Conservation (phyloP, 192 early-diverging fungal species). For the Spizellomyces sp. region DNA sequence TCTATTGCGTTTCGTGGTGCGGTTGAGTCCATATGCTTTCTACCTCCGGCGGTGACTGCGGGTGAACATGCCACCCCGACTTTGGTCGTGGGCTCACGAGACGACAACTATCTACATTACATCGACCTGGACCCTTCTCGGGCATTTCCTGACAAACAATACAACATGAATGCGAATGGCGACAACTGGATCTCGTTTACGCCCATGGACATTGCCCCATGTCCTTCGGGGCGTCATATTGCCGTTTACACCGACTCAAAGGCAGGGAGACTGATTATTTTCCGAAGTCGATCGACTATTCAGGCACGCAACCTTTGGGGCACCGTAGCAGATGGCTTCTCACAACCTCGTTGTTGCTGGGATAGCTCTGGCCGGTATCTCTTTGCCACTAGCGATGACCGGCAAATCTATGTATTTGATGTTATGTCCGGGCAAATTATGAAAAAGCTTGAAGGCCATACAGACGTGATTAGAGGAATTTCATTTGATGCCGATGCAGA, state of each 20-base stretch:
- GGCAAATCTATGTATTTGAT: constrained; percentile 53
- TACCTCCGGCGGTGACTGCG: constrained; percentile 7
- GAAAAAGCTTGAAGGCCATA: constrained; percentile 57
- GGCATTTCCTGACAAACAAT: constrained; percentile 6
- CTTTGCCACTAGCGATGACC: constrained; percentile 68
- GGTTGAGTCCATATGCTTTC: constrained; percentile 70
- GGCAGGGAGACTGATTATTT: constrained; percentile 68
- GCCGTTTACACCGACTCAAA: constrained; percentile 69
- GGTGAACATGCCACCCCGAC: constrained; percentile 7
- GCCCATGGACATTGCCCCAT: constrained; percentile 63
- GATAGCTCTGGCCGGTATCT: constrained; percentile 61
- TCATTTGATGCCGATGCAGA: constrained; percentile 45
- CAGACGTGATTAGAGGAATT: constrained; percentile 53
- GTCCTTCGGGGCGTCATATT: constrained; percentile 59
- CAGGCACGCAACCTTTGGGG: constrained; percentile 69
- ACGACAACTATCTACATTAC: constrained; percentile 75
- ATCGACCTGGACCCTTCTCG: constrained; percentile 48
- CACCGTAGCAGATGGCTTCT: constrained; percentile 61
- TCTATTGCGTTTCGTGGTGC: constrained; percentile 57
- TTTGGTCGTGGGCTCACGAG: constrained; percentile 65
- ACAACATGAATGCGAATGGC: constrained; percentile 77
- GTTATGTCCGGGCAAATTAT: constrained; percentile 51
- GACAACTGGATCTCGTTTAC: constrained; percentile 86
- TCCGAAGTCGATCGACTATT: constrained; percentile 36
- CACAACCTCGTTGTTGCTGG: constrained; percentile 68